Evolutionary conservation across 805 yeast genomes (phyloP).

Genomic region (Candida arabinofermentans): DNA sequence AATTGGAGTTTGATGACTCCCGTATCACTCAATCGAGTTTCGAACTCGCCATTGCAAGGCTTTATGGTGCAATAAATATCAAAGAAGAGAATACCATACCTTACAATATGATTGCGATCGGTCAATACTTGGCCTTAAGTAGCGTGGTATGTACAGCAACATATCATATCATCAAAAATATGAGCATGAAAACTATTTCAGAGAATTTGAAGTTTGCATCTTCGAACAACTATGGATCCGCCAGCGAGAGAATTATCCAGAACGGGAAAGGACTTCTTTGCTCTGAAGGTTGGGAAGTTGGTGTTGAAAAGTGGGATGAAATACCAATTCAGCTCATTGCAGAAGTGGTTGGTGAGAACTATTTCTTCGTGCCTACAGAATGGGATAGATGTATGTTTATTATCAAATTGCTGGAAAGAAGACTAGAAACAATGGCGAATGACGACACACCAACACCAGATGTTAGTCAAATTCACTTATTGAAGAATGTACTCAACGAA

Average conservation of each 20-base stretch:
- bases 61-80: constrained; percentile 41
- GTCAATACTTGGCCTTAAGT: constrained; percentile 45
- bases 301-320: constrained; percentile 42
- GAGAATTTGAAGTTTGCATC: constrained; percentile 39
- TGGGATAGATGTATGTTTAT: constrained; percentile 52
- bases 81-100: constrained; percentile 34
- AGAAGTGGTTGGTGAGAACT: constrained; percentile 44
- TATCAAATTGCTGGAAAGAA: constrained; percentile 38
- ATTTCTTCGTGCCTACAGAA: constrained; percentile 50
- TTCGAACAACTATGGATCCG: constrained; percentile 40
- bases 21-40: constrained; percentile 42
- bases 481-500: constrained; percentile 35
- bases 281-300: constrained; percentile 47
- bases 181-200: constrained; percentile 36
- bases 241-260: constrained; percentile 42
- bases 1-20: constrained; percentile 37
- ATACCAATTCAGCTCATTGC: constrained; percentile 40
- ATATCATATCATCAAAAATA: constrained; percentile 31
- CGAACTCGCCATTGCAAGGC: constrained; percentile 42
- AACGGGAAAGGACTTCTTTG: constrained; percentile 44
- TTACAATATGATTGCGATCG: constrained; percentile 42
- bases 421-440: constrained; percentile 16
- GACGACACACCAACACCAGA: constrained; percentile 4
- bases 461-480: constrained; percentile 17
- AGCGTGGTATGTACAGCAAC: constrained; percentile 43